Conservation (phyloP, 352 stramenopile genomes). For the Hyaloperonospora brassicae region DNA sequence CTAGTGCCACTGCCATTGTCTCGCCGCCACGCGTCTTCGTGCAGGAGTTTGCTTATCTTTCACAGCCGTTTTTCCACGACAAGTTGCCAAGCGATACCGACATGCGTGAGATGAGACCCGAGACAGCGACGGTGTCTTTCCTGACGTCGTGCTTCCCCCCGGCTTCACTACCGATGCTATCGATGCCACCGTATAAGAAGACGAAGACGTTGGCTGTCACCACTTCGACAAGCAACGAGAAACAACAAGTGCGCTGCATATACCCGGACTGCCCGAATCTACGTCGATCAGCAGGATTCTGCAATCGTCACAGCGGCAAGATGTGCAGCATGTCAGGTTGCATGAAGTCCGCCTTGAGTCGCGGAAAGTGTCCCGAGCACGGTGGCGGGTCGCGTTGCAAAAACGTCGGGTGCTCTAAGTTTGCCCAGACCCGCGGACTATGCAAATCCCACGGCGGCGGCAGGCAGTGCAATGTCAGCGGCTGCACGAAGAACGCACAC, state of each 20-base stretch:
- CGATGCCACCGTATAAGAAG: constrained; percentile 72
- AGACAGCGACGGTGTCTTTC: constrained; percentile 28
- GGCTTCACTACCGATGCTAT: constrained; percentile 54
- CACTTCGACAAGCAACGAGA: constrained; percentile 23
- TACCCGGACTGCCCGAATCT: constrained; percentile 72
- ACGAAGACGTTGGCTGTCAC: constrained; percentile 30
- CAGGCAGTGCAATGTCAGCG: constrained; percentile 60
- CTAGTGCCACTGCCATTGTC: constrained; percentile 61
- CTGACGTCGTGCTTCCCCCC: constrained; percentile 53
- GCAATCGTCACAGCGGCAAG: constrained; percentile 78
- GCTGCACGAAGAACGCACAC: constrained; percentile 79
- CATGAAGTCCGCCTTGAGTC: constrained; percentile 69
- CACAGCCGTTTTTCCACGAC: constrained; percentile 63
- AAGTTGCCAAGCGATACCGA: constrained; percentile 23
- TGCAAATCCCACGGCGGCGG: constrained; percentile 83
- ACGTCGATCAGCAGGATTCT: constrained; percentile 66
- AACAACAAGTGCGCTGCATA: constrained; percentile 67
- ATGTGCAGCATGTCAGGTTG: constrained; percentile 60
- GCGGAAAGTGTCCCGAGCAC: constrained; percentile 79
- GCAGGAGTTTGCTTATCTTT: constrained; percentile 60
- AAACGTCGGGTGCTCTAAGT: constrained; percentile 77
- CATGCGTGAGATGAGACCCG: constrained; percentile 19
- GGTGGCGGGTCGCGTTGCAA: constrained; percentile 81
- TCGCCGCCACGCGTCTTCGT: constrained; percentile 69
- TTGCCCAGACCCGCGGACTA: constrained; percentile 69